Evolutionary conservation across 2,329 filamentous ascomycete species (phyloP).

Genomic region (Cladosporium sp.): DNA sequence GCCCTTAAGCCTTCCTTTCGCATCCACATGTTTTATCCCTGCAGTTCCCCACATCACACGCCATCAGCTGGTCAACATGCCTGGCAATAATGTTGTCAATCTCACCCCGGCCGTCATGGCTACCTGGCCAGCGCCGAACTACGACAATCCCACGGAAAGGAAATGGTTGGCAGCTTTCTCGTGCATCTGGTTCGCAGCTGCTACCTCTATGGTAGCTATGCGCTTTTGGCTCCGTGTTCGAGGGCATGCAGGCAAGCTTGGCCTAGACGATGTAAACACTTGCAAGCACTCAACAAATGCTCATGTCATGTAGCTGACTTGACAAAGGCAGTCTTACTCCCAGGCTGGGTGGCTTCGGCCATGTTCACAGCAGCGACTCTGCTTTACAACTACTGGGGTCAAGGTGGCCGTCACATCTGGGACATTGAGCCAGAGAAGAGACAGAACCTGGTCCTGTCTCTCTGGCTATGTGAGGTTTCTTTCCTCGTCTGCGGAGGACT

Average conservation of each 20-base stretch:
- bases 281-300: not conserved
- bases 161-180: conserved; percentile 36
- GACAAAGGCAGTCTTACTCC: conserved; percentile 24
- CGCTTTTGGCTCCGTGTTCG: conserved; percentile 33
- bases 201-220: conserved; percentile 29
- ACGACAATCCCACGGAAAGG: conserved; percentile 31
- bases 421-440: conserved; percentile 32
- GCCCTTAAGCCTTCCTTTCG: no score
- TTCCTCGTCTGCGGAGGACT: conserved; percentile 32
- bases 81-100: conserved; percentile 30
- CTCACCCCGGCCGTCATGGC: conserved; percentile 29
- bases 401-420: conserved; percentile 41
- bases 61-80: conserved; percentile 21
- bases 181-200: conserved; percentile 26
- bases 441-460: conserved; percentile 27
- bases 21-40: no score
- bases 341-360: conserved; percentile 25
- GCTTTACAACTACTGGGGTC: conserved; percentile 26
- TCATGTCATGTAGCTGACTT: conserved; percentile 13
- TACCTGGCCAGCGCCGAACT: conserved; percentile 35
- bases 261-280: conserved; percentile 33
- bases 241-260: conserved; percentile 29
- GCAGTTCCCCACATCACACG: no score
- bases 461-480: conserved; percentile 35
- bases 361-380: conserved; percentile 27